phyloP scores from a whole-genome alignment of 768 basidiomycete genomes.

The Xerocomus spinulosus region DNA sequence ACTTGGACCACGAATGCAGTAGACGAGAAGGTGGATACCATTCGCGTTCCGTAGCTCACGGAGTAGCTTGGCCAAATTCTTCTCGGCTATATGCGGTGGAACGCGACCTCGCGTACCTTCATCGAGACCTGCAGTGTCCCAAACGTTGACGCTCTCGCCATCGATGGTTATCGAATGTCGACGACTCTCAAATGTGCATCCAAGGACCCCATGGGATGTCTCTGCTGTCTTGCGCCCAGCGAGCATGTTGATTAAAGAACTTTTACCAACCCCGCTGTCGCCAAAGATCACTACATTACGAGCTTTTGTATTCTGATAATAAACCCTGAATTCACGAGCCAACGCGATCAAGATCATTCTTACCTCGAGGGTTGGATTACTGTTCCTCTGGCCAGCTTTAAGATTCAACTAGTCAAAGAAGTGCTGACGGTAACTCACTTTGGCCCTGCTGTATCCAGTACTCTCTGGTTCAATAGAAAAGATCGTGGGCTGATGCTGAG shows the following conservation, averaged over 20 bases:
- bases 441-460: background rate
- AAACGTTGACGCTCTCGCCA: constrained; percentile 20
- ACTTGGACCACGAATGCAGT: constrained; percentile 32
- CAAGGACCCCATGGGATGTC: constrained; percentile 29
- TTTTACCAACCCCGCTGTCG: constrained; percentile 41
- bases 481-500: constrained; percentile 9
- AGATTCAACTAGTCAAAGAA: background rate
- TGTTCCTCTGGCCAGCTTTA: background rate
- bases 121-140: constrained; percentile 33
- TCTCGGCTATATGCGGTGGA: constrained; percentile 22
- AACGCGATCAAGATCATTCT: background rate
- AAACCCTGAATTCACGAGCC: background rate
- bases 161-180: constrained; percentile 21
- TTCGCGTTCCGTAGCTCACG: constrained; percentile 23
- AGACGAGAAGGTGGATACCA: constrained; percentile 30
- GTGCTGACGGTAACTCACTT: constrained; percentile 7
- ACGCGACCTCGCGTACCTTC: constrained; percentile 28
- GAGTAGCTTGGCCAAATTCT: constrained; percentile 31
- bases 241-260: constrained; percentile 42
- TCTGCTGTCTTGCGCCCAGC: constrained; percentile 25
- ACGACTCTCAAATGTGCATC: constrained; percentile 32
- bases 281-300: constrained; percentile 42
- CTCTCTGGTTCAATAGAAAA: constrained; percentile 5
- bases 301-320: constrained; percentile 1
- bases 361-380: constrained; percentile 6